These are phyloP conservation scores for Leucogyrophana mollusca DNA, from an alignment of 768 basidiomycete species.

Conservation along the genomic window DNA sequence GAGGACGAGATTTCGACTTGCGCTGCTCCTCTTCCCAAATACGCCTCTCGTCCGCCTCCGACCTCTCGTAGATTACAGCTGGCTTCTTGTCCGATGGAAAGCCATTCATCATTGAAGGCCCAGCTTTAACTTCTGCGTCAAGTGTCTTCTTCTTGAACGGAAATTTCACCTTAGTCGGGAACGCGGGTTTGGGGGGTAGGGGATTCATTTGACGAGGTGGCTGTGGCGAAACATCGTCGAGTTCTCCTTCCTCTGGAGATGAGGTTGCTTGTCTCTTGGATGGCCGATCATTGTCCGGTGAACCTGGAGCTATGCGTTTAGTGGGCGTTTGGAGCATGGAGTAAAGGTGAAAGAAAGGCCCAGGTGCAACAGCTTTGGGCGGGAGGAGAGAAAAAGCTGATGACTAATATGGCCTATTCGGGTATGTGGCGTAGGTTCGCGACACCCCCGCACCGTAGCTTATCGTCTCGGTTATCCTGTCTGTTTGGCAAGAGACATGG, in stretches of 20 bases:
- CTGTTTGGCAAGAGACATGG: background rate
- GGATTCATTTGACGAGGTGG: slow-evolving; percentile 14
- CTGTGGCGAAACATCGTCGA: slow-evolving; percentile 53
- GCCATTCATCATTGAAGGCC: slow-evolving; percentile 21
- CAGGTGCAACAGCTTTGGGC: background rate
- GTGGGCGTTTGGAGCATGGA: slow-evolving; percentile 19
- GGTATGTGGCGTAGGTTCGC: too few relatives aligned
- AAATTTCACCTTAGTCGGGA: slow-evolving; percentile 56
- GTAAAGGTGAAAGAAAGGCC: background rate
- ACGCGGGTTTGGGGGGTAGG: slow-evolving; percentile 37
- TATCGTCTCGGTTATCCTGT: too few relatives aligned
- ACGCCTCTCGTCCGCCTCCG: slow-evolving; percentile 45
- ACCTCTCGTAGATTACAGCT: slow-evolving; percentile 34
- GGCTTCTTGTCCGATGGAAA: slow-evolving; percentile 13
- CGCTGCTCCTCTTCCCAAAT: slow-evolving; percentile 36
- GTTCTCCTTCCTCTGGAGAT: slow-evolving; percentile 80
- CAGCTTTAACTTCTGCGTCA: slow-evolving; percentile 30
- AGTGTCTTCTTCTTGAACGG: slow-evolving; percentile 63
- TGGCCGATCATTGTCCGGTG: slow-evolving; percentile 48
- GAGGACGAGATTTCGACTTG: slow-evolving; percentile 18
- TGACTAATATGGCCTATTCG: too few relatives aligned
- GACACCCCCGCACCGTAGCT: too few relatives aligned
- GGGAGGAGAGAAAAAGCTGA: too few relatives aligned
- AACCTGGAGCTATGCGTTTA: slow-evolving; percentile 61
- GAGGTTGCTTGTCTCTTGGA: slow-evolving; percentile 56